Conservation (phyloP, 2,329 filamentous ascomycete genomes). For the Fusarium goolgardi region DNA sequence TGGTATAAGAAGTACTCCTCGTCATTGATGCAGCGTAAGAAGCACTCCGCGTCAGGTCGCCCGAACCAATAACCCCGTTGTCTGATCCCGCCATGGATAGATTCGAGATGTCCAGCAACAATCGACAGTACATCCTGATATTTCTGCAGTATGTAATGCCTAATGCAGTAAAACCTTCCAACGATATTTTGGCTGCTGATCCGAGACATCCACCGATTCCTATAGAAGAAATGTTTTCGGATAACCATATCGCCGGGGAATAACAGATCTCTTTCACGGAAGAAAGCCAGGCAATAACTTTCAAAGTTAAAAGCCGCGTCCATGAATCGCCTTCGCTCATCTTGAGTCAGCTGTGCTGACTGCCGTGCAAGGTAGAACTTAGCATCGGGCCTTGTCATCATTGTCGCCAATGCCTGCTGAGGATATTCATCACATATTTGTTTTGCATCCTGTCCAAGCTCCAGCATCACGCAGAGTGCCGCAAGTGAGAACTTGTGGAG, state of each 20-base stretch:
- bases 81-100: not conserved
- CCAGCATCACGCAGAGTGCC: not conserved
- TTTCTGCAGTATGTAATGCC: not conserved
- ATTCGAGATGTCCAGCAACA: not conserved
- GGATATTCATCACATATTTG: not conserved
- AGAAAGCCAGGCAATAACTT: not conserved
- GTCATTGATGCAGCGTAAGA: not conserved
- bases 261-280: not conserved
- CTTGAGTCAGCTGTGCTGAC: not conserved
- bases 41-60: not conserved
- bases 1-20: not conserved
- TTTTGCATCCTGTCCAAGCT: not conserved
- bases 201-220: not conserved
- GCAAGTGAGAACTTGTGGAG: not conserved
- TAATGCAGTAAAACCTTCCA: not conserved
- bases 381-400: accelerated
- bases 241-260: accelerated
- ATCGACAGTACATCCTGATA: not conserved
- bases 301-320: not conserved
- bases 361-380: not conserved
- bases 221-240: accelerated
- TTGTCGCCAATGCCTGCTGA: not conserved
- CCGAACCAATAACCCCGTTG: not conserved
- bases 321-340: not conserved
- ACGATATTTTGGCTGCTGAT: not conserved